Evolutionary conservation across 2,329 filamentous ascomycete genomes (phyloP).

Genomic region (Dothistroma pini): DNA sequence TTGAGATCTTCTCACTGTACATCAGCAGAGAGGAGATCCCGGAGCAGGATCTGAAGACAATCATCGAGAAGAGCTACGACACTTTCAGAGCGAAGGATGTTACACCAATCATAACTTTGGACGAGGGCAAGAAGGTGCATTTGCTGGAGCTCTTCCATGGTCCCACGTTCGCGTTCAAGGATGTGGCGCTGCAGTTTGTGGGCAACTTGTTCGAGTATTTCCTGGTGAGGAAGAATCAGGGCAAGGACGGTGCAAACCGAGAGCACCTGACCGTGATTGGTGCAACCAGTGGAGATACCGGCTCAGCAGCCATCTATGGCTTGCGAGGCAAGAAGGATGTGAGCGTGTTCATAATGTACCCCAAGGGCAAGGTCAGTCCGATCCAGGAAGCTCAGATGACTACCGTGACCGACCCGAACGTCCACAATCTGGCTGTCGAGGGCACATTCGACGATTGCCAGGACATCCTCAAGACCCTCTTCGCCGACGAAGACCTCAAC

Average conservation of each 20-base stretch:
- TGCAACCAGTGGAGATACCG: slow-evolving; percentile 83
- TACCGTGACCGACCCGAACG: slow-evolving; percentile 82
- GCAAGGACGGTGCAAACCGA: slow-evolving; percentile 59
- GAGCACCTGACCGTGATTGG: slow-evolving; percentile 84
- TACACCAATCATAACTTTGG: slow-evolving; percentile 74
- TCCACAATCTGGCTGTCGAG: slow-evolving; percentile 84
- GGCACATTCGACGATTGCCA: slow-evolving; percentile 96
- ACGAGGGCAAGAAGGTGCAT: slow-evolving; percentile 68
- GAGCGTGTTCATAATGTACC: slow-evolving; percentile 90
- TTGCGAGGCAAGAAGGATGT: slow-evolving; percentile 95
- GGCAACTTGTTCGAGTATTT: slow-evolving; percentile 97
- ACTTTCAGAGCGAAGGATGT: slow-evolving; percentile 80
- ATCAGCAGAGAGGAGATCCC: slow-evolving; percentile 83
- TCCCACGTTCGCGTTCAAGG: slow-evolving; percentile 93
- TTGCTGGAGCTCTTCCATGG: slow-evolving; percentile 95
- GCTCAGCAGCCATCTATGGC: slow-evolving; percentile 93
- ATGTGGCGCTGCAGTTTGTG: slow-evolving; percentile 87
- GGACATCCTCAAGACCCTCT: slow-evolving; percentile 92
- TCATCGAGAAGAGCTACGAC: slow-evolving; percentile 80
- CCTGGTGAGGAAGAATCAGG: slow-evolving; percentile 67
- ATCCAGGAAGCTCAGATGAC: slow-evolving; percentile 98
- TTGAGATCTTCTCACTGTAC: slow-evolving; percentile 81
- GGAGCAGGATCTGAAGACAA: slow-evolving; percentile 69
- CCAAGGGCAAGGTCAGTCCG: slow-evolving; percentile 83
- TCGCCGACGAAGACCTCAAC: slow-evolving; percentile 82